Evolutionary conservation across 2,329 filamentous ascomycete species (phyloP), one percentile per base, ranked within the genome.

Genomic region (Dactylellina leptospora): DNA sequence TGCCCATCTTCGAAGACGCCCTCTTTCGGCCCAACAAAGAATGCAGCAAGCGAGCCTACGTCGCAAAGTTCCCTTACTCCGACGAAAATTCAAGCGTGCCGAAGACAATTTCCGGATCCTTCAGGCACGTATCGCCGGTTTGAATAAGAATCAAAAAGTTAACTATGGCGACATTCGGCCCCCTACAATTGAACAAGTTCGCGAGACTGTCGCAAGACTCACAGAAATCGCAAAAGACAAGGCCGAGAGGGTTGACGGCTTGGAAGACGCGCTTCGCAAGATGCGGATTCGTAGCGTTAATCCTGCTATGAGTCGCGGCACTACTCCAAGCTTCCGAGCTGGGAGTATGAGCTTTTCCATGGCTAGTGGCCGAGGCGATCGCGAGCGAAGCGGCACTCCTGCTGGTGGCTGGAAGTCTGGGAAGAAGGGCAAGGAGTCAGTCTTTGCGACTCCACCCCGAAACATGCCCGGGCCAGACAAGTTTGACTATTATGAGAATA

Each of bases 401-500:
- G 16, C 47, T 9, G 22, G 22, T 38, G 54, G 61, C 5, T 66
- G 69, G 61, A 66, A 47, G 18, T 55, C 69, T n/a, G 36, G 44
- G 2, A 73, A 54, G 48, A 73, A 60, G 50, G 50, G 50, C 20
- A 68, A 40, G 20, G 61, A 68, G 22, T 42, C 40, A 8, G 20
- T 27, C 33, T 56, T 66, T 6, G 27, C 56, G 16, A 68, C 61
- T 0, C 62, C 69, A 30, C 30, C 61, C n/a, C 62, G 54, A 36
- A 64, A 59, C 20, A 60, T 64, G 47, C 68, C 68, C 8, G 68
- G 60, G 6, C 69, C 69, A 4, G 69, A 73, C n/a, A 73, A 61
- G 13, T 59, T 73, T 11, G 69, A 66, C 20, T 73, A 73, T 33
- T 73, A 68, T n/a, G 69, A 73, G 20, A 73, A 58, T 36, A 73